Evolutionary conservation across 441 rosid species (phyloP).

Genomic region (Pelargonium myrrhifolium): DNA sequence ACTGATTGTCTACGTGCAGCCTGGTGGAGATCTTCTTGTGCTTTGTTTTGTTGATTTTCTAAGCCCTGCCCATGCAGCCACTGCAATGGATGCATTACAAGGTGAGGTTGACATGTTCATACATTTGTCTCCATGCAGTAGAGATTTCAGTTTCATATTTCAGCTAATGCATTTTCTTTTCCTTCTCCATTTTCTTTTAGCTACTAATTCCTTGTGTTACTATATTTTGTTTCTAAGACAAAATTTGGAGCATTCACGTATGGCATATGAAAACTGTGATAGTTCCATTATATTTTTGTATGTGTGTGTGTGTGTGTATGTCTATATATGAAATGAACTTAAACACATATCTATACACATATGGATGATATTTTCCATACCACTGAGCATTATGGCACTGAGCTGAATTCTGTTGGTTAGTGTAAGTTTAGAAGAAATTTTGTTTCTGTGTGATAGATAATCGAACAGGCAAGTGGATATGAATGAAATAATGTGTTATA

Average conservation of each 20-base stretch:
- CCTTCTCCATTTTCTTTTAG: neutral
- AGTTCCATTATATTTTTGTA: neutral
- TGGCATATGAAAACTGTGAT: neutral
- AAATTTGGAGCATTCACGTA: neutral
- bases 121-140: neutral
- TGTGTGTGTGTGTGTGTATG: conserved; percentile 1
- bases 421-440: no score
- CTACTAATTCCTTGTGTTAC: neutral
- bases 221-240: neutral
- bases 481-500: no score
- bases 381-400: no score
- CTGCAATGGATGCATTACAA: conserved; percentile 61
- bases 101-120: conserved; percentile 31
- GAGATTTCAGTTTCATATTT: neutral
- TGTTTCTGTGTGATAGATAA: no score
- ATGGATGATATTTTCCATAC: no score
- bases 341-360: no score
- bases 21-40: conserved; percentile 44
- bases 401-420: no score
- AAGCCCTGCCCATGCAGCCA: conserved; percentile 64
- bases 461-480: no score
- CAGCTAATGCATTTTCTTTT: neutral
- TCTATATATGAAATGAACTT: no score
- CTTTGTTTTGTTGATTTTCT: conserved; percentile 62
- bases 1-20: conserved; percentile 29